Percentiles rank a stretch among this genome's conserved stretches.
Conservation (phyloP, 495 filamentous ascomycete genomes). For the Trichoderma orchidacearum region DNA sequence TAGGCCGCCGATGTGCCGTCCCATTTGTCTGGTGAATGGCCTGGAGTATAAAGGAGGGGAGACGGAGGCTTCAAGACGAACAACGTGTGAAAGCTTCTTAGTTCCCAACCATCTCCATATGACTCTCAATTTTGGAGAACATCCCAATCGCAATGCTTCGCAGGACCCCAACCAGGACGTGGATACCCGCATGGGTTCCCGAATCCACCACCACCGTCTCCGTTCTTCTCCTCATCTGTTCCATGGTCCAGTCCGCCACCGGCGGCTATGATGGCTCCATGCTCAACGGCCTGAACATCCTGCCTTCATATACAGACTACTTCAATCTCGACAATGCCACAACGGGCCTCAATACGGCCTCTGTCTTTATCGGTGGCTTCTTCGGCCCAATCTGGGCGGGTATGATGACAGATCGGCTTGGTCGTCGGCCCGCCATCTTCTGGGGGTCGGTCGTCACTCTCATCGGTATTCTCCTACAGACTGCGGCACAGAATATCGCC, state of each 20-base stretch:
- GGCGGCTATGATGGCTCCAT: constrained; percentile 37
- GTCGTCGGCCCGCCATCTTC: constrained; percentile 46
- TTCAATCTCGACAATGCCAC: constrained; percentile 31
- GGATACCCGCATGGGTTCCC: constrained; percentile 39
- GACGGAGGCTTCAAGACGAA: no score
- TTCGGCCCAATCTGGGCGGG: constrained; percentile 14
- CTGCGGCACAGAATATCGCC: constrained; percentile 31
- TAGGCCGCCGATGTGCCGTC: no score
- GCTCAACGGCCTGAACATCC: constrained; percentile 38
- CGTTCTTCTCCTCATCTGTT: constrained; percentile 28
- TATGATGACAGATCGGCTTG: constrained; percentile 44
- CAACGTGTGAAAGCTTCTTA: no score
- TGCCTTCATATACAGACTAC: constrained; percentile 33
- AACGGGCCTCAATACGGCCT: constrained; percentile 31
- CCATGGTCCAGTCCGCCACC: constrained; percentile 31
- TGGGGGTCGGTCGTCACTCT: constrained; percentile 53
- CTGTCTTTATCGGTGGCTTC: constrained; percentile 29
- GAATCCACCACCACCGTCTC: constrained; percentile 26
- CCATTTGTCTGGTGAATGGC: no score
- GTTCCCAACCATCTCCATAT: no score
- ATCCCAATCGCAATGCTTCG: constrained; percentile 12
- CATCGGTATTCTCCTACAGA: constrained; percentile 43
- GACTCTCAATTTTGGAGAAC: no score
- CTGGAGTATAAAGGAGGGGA: no score
- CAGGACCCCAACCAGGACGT: constrained; percentile 28